A percentile compares a stretch with the other conserved stretches of the same genome.
Evolutionary conservation across 371 early-diverging fungal species (phyloP).

Genomic region (Rhizopus arrhizus): DNA sequence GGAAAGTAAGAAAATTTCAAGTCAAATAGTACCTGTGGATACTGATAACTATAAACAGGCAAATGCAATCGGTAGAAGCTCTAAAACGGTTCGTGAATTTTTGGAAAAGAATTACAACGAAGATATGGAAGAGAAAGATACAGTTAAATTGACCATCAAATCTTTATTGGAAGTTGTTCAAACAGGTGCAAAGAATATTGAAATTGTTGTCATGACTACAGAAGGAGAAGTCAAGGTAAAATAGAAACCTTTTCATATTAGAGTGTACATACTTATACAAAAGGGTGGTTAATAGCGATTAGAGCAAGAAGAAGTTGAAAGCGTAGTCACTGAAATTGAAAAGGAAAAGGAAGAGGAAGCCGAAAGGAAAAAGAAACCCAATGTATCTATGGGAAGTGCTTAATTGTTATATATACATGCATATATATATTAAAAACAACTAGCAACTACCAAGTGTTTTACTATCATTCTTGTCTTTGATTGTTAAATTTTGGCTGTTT

Average conservation of each 20-base stretch:
- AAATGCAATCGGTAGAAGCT: conserved; percentile 94
- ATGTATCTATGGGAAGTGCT: conserved; percentile 36
- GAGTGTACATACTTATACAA: background rate
- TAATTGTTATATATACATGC: conserved; percentile 15
- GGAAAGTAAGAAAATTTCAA: conserved; percentile 74
- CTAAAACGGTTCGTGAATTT: conserved; percentile 96
- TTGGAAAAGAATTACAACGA: conserved; percentile 96
- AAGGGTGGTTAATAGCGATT: conserved; percentile 54
- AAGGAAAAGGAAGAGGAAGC: conserved; percentile 93
- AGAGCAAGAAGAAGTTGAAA: conserved; percentile 82
- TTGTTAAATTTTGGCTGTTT: too few species aligned
- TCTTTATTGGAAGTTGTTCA: conserved; percentile 96
- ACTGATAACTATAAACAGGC: conserved; percentile 51
- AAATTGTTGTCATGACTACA: conserved; percentile 88
- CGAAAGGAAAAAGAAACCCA: conserved; percentile 70
- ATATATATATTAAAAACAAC: too few species aligned
- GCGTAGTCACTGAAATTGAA: conserved; percentile 84
- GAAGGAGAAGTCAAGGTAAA: conserved; percentile 71
- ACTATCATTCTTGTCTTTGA: too few species aligned
- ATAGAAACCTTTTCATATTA: background rate
- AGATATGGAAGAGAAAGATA: conserved; percentile 76
- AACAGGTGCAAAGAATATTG: conserved; percentile 98
- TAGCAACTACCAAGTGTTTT: too few species aligned
- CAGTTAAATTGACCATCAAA: conserved; percentile 90
- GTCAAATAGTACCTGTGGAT: conserved; percentile 10